phyloP scores from a whole-genome alignment of 495 filamentous ascomycete genomes.

The Podospora fimiseda region DNA sequence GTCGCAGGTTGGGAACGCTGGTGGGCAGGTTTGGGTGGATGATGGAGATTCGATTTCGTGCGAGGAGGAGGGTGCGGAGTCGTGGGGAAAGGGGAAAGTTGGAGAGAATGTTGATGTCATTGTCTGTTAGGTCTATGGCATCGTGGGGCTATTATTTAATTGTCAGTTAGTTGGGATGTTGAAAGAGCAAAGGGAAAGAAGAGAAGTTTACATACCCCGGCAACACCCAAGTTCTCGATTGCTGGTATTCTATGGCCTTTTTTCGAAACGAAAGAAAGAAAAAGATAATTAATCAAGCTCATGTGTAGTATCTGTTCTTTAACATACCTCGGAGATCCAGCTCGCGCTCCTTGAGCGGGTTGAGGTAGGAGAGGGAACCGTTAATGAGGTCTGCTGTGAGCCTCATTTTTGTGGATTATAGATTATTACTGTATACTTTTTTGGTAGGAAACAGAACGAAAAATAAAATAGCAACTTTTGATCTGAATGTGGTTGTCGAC shows the following conservation, averaged over 20 bases:
- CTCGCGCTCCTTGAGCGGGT: conserved; percentile 95
- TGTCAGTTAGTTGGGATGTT: neutral
- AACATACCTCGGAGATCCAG: conserved; percentile 98
- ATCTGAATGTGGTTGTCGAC: no score
- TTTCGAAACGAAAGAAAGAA: conserved; percentile 10
- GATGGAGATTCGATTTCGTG: conserved; percentile 75
- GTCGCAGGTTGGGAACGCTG: conserved; percentile 70
- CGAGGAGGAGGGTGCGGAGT: conserved; percentile 76
- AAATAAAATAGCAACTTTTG: no score
- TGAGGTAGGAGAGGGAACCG: conserved; percentile 90
- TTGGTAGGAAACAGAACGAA: no score
- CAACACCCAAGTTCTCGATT: conserved; percentile 97
- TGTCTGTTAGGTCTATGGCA: conserved; percentile 96
- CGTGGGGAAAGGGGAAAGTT: conserved; percentile 95
- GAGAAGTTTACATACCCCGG: conserved; percentile 57
- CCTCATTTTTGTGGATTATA: conserved; percentile 67
- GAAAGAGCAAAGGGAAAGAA: neutral
- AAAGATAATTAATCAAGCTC: conserved; percentile 46
- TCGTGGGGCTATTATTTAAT: conserved; percentile 62
- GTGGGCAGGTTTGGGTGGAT: conserved; percentile 69
- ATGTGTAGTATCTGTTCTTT: conserved; percentile 92
- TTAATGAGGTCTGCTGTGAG: conserved; percentile 90
- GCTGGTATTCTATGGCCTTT: conserved; percentile 95
- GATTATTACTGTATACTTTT: no score
- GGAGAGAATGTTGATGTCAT: conserved; percentile 79